phyloP scores from a whole-genome alignment of 441 rosid genomes.

The Manihot esculenta region DNA sequence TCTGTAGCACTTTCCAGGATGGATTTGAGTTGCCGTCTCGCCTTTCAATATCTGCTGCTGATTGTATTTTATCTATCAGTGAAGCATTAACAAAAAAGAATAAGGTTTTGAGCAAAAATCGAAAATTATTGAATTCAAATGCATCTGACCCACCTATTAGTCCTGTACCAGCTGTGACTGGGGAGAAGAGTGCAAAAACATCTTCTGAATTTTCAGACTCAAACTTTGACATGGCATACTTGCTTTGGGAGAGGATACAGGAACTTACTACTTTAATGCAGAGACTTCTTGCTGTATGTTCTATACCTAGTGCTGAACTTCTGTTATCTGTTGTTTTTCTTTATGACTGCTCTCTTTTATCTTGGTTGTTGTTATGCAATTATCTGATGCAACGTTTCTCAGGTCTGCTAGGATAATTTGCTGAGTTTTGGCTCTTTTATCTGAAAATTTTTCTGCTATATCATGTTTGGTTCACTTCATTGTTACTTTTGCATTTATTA shows the following conservation, averaged over 20 bases:
- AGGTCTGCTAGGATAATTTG: neutral
- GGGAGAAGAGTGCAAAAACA: conserved; percentile 42
- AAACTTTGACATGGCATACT: conserved; percentile 34
- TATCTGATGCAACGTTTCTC: neutral
- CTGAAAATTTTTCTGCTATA: neutral
- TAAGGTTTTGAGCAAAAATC: conserved; percentile 36
- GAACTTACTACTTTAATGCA: conserved; percentile 55
- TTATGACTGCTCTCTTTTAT: neutral
- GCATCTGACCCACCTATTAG: conserved; percentile 36
- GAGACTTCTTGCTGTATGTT: conserved; percentile 67
- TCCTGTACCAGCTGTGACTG: conserved; percentile 30
- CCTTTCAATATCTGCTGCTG: conserved; percentile 86
- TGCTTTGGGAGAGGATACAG: conserved; percentile 65
- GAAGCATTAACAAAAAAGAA: conserved; percentile 68
- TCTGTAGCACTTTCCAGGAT: conserved; percentile 64
- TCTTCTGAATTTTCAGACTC: conserved; percentile 30
- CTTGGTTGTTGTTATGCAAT: neutral
- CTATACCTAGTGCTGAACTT: conserved; percentile 17
- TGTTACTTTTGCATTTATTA: neutral
- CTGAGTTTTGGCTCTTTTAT: neutral
- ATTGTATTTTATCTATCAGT: conserved; percentile 71
- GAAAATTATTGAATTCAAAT: conserved; percentile 35
- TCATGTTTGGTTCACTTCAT: neutral
- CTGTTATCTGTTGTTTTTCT: conserved; percentile 1
- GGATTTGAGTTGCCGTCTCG: conserved; percentile 89